Percentiles rank a stretch among this genome's conserved stretches.
phyloP scores from a whole-genome alignment of 1,284 basidiomycete species.

The Agaricales sp. region DNA sequence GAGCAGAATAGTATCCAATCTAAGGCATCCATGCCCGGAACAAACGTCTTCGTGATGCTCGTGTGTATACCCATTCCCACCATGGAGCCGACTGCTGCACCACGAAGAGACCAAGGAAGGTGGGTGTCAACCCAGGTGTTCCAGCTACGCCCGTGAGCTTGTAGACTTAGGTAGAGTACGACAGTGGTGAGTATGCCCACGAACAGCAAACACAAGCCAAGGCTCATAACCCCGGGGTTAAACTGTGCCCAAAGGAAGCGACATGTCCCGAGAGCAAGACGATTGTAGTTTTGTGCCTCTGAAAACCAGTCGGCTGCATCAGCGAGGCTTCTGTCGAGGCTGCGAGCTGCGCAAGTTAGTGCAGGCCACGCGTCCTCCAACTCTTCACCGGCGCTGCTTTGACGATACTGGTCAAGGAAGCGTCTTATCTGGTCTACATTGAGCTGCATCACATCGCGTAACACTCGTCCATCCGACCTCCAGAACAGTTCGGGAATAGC shows the following conservation, averaged over 20 bases:
- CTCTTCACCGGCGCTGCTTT: constrained; percentile 60
- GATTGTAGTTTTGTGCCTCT: constrained; percentile 44
- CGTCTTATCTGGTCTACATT: constrained; percentile 72
- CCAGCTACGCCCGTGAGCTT: constrained; percentile 25
- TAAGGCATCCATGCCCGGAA: constrained; percentile 32
- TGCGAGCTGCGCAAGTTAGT: background rate
- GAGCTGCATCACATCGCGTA: constrained; percentile 52
- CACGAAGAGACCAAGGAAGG: constrained; percentile 23
- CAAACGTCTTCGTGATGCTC: constrained; percentile 17
- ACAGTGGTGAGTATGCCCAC: constrained; percentile 36
- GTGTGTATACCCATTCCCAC: constrained; percentile 16
- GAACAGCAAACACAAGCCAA: constrained; percentile 49
- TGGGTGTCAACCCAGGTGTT: constrained; percentile 27
- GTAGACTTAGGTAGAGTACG: constrained; percentile 36
- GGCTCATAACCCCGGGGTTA: constrained; percentile 65
- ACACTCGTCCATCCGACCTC: constrained; percentile 23
- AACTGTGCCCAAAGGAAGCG: constrained; percentile 94
- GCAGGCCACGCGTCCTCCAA: constrained; percentile 52
- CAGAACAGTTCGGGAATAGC: constrained; percentile 88
- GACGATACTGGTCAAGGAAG: constrained; percentile 73
- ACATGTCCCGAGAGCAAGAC: constrained; percentile 61
- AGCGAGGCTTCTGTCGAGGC: constrained; percentile 20
- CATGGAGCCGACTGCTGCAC: constrained; percentile 31
- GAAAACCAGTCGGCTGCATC: constrained; percentile 25
- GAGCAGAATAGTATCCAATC: constrained; percentile 37